These are phyloP conservation scores for Malus sieversii DNA, from an alignment of 306 rosid species.

Conservation along the genomic window DNA sequence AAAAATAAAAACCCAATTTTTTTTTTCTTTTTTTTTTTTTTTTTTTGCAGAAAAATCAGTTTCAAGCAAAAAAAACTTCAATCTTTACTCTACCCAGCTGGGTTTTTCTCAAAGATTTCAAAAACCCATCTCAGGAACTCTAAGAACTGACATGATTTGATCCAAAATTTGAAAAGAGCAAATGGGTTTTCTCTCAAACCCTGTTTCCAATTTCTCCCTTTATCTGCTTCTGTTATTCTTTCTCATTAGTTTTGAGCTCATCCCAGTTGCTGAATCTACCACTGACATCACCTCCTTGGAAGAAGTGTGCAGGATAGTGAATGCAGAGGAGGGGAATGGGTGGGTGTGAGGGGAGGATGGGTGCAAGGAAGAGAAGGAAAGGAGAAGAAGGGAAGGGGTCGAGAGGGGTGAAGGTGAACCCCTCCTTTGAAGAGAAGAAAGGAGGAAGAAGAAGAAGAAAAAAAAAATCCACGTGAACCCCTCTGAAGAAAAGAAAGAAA, in stretches of 20 bases:
- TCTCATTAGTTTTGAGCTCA: constrained; percentile 10
- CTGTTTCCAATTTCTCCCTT: constrained; percentile 25
- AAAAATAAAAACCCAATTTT: background rate
- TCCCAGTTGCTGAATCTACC: constrained; percentile 42
- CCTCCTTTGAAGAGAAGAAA: too few relatives aligned
- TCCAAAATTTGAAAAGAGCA: constrained; percentile 15
- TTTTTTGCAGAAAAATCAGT: constrained; percentile 12
- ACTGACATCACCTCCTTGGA: constrained; percentile 47
- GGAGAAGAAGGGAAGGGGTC: too few relatives aligned
- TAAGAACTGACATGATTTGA: constrained; percentile 47
- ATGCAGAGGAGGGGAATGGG: too few relatives aligned
- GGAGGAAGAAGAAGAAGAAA: too few relatives aligned
- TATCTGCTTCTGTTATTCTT: constrained; percentile 9
- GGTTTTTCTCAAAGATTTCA: constrained; percentile 18
- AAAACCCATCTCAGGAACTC: constrained; percentile 2
- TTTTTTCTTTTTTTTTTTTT: background rate
- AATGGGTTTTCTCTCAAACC: constrained; percentile 50
- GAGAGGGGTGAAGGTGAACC: too few relatives aligned
- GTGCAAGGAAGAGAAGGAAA: too few relatives aligned
- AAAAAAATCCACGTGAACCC: too few relatives aligned
- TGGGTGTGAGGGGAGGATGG: too few relatives aligned
- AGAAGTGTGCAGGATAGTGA: too few relatives aligned
- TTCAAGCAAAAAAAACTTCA: constrained; percentile 3
- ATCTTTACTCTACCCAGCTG: constrained; percentile 3
- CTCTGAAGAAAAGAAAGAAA: too few relatives aligned